Evolutionary conservation across 2,329 filamentous ascomycete genomes (phyloP), one percentile per base, ranked within the genome.

Genomic region (Lizonia empirigonia): DNA sequence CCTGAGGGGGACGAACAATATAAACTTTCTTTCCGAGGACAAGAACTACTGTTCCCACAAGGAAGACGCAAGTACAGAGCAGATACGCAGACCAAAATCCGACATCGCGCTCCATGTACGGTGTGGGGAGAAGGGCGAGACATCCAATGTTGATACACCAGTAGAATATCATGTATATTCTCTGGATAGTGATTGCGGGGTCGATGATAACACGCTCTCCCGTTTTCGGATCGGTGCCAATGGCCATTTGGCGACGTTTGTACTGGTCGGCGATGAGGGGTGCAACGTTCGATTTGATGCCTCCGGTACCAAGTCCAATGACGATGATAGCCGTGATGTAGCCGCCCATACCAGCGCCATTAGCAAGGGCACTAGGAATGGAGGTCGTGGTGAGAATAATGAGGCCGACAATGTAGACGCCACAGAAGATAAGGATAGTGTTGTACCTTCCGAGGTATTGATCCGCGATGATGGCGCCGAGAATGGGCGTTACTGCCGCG

Each of bases 241-340:
- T 65, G 23, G 69, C 72, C 73, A 77, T 77, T 40, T 71, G 67
- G 16, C 70, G 65, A 41, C 72, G 63, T 56, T 68, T 72, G 61
- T 79, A 79, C 56, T 80, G 78, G 50, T 80, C 77, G 34, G 77
- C 77, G 53, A 80, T 79, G 18, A 80, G 62, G 3, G 78, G 78
- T 10, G 77, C 76, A 37, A 92, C 88, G 67, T 92, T 92, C 58
- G 87, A 84, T 78, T 92, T 93, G 84, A 92, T 91, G 69, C 89
- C 87, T 61, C 89, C 89, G 3, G 88, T 90, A 47, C 89, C 89
- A 32, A 90, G 74, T 39, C 87, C 87, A 67, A 91, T 82, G 67
- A 91, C 81, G 34, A 90, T 75, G 42, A 89, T 76, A 38, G 84
- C 52, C n/a, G 60, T 74, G 2, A 86, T 71, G 72, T 90, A 89